A percentile compares a stretch with the other conserved stretches of the same genome.
Evolutionary conservation across 108 stramenopile genomes (phyloP).

Genomic region (Conticribra weissflogii): DNA sequence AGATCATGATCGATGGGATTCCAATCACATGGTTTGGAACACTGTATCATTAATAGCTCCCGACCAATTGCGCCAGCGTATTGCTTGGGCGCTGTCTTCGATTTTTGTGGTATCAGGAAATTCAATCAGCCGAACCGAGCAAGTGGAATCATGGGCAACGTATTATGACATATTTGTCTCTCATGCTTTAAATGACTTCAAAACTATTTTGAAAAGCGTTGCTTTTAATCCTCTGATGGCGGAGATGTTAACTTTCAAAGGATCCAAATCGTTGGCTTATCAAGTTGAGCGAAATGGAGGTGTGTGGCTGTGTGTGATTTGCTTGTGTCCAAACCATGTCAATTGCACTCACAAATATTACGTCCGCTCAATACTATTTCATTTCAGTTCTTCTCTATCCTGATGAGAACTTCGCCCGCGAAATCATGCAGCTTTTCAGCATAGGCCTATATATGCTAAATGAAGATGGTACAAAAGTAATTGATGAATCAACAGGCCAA

Average conservation of each 20-base stretch:
- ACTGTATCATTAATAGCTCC: conserved; percentile 28
- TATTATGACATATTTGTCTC: conserved; percentile 59
- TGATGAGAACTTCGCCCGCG: conserved; percentile 54
- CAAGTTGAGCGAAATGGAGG: conserved; percentile 25
- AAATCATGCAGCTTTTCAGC: conserved; percentile 59
- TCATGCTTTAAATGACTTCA: conserved; percentile 49
- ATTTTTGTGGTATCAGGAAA: conserved; percentile 43
- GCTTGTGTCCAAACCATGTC: no score
- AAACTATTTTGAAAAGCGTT: conserved; percentile 45
- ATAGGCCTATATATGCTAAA: conserved; percentile 52
- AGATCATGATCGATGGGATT: conserved; percentile 36
- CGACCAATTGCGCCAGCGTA: conserved; percentile 57
- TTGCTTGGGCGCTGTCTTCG: conserved; percentile 53
- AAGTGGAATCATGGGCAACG: conserved; percentile 29
- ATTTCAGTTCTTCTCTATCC: no score
- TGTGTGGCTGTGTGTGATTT: no score
- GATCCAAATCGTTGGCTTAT: conserved; percentile 35
- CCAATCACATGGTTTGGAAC: conserved; percentile 37
- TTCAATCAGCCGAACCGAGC: conserved; percentile 12
- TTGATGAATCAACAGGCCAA: conserved; percentile 29
- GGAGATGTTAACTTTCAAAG: conserved; percentile 40
- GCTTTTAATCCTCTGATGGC: conserved; percentile 47
- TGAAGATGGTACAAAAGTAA: conserved; percentile 48
- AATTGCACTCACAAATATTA: no score
- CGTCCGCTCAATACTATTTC: no score